Evolutionary conservation across 345 rosid genomes (phyloP).

Genomic region (Melaleuca quinquenervia): DNA sequence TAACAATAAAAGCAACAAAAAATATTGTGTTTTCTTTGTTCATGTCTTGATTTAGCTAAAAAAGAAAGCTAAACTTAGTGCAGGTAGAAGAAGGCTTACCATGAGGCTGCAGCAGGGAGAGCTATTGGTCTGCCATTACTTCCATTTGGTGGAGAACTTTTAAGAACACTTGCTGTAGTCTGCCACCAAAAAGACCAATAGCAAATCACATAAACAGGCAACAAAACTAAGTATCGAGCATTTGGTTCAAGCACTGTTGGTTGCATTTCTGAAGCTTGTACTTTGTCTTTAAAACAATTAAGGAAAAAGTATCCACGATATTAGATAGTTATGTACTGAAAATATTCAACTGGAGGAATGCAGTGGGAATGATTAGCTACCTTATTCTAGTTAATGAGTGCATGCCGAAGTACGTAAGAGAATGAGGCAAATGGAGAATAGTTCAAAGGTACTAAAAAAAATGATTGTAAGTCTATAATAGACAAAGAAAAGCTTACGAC

Average conservation of each 20-base stretch:
- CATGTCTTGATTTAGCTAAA: background rate
- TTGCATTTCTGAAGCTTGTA: background rate
- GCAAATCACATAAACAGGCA: background rate
- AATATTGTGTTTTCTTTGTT: background rate
- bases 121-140: conserved; percentile 32
- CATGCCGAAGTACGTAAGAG: background rate
- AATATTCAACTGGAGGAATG: background rate
- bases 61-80: background rate
- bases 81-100: conserved; percentile 25
- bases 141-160: conserved; percentile 51
- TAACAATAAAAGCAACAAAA: background rate
- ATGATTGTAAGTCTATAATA: background rate
- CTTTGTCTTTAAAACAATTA: background rate
- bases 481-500: conserved; percentile 30
- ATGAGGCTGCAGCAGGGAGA: conserved; percentile 76
- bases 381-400: background rate
- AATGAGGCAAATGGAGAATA: background rate
- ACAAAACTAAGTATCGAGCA: background rate
- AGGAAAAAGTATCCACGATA: background rate
- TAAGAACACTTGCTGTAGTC: conserved; percentile 26
- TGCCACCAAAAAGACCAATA: conserved; percentile 9
- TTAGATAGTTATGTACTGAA: background rate
- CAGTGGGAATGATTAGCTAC: background rate
- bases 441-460: background rate
- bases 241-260: background rate